A percentile compares a stretch with the other conserved stretches of the same genome.
These are phyloP conservation scores for Endogone sp. DNA, from an alignment of 192 early-diverging fungal species.

Conservation along the genomic window DNA sequence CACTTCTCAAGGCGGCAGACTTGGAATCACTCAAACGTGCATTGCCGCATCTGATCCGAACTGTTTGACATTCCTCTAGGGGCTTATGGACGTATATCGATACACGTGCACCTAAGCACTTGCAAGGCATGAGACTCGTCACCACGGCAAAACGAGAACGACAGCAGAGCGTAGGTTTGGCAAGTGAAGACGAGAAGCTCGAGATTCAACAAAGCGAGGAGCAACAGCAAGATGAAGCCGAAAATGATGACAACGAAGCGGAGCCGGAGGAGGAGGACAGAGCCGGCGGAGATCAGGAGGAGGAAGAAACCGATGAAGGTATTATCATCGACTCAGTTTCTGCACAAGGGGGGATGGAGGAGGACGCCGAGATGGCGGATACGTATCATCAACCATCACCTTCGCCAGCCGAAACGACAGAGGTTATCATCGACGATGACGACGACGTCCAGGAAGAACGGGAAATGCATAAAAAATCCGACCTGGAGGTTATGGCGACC, in stretches of 20 bases:
- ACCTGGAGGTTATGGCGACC: background rate
- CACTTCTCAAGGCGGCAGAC: too few relatives aligned
- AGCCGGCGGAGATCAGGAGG: background rate
- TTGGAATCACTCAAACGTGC: too few relatives aligned
- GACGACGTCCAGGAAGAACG: background rate
- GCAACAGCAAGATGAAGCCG: conserved; percentile 6
- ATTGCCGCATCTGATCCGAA: background rate
- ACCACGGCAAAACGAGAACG: background rate
- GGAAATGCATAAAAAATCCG: background rate
- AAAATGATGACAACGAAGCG: conserved; percentile 12
- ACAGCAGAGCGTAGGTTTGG: background rate
- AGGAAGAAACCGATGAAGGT: background rate
- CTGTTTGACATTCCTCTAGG: background rate
- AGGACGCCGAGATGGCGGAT: background rate
- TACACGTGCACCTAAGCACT: conserved; percentile 24
- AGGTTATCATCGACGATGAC: background rate
- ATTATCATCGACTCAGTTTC: background rate
- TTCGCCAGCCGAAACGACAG: background rate
- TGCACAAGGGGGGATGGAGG: background rate
- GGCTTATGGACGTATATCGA: conserved; percentile 10
- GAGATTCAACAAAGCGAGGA: conserved; percentile 15
- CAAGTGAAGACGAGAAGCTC: conserved; percentile 17
- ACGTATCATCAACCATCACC: background rate
- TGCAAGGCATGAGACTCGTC: conserved; percentile 18
- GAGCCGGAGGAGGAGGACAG: background rate